These are phyloP conservation scores for Opeltia flavorubescens DNA, from an alignment of 495 filamentous ascomycete species.

Conservation along the genomic window DNA sequence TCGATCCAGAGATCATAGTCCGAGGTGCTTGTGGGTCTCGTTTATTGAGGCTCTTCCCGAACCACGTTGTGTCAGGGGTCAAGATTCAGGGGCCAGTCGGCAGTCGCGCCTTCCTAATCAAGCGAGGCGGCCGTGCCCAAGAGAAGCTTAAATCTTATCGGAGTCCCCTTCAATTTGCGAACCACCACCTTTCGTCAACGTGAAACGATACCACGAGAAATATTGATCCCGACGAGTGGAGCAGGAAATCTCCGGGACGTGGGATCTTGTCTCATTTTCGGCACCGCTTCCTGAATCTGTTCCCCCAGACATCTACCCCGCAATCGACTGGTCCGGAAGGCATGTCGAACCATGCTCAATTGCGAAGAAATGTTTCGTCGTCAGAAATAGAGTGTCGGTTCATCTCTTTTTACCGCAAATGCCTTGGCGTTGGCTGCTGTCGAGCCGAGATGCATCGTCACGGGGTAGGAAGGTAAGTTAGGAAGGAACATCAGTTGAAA, in stretches of 20 bases:
- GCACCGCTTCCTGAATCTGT: neutral
- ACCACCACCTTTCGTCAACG: neutral
- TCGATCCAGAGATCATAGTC: neutral
- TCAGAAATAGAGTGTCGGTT: neutral
- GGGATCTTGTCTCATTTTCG: neutral
- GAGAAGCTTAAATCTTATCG: neutral
- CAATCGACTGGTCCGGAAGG: neutral
- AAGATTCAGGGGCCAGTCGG: no score
- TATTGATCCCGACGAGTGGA: neutral
- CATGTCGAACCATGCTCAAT: neutral
- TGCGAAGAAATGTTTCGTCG: neutral
- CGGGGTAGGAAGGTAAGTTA: neutral
- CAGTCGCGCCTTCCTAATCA: neutral
- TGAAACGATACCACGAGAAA: neutral
- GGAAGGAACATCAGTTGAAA: no score
- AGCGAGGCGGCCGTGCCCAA: neutral
- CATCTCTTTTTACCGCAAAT: neutral
- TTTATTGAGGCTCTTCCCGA: neutral
- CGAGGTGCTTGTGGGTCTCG: neutral
- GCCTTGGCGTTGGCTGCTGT: neutral
- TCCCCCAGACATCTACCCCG: neutral
- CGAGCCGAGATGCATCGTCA: neutral
- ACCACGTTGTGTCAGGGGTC: neutral
- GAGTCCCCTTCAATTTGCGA: neutral
- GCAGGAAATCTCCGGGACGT: neutral